These are phyloP conservation scores for Phialemoniopsis sp. DNA, from an alignment of 2,329 filamentous ascomycete genomes.

Conservation along the genomic window DNA sequence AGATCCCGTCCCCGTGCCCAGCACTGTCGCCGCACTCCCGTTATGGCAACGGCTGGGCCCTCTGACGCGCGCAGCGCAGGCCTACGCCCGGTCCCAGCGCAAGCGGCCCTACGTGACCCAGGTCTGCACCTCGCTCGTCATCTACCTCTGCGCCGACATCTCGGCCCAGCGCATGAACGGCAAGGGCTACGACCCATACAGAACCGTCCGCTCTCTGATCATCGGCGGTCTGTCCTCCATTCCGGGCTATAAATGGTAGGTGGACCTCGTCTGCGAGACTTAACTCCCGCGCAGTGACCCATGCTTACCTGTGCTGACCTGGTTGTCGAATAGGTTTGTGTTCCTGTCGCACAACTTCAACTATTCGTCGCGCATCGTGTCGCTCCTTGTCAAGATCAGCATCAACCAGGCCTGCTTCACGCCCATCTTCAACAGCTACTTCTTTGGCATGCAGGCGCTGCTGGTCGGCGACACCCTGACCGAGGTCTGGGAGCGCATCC, in stretches of 20 bases:
- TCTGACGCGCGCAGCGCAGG: constrained; percentile 45
- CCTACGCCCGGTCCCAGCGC: constrained; percentile 68
- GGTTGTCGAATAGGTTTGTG: constrained; percentile 56
- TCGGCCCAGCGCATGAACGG: constrained; percentile 67
- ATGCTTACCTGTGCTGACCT: neutral
- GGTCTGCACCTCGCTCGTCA: constrained; percentile 67
- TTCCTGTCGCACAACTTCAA: constrained; percentile 82
- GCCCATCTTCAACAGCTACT: constrained; percentile 78
- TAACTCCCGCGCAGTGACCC: neutral
- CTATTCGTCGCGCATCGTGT: constrained; percentile 67
- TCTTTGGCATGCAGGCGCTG: constrained; percentile 76
- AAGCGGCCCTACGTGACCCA: constrained; percentile 76
- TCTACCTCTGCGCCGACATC: constrained; percentile 76
- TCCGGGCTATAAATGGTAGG: constrained; percentile 78
- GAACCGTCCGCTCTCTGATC: constrained; percentile 67
- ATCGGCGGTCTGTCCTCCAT: constrained; percentile 73
- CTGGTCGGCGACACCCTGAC: constrained; percentile 62
- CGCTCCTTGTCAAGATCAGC: constrained; percentile 70
- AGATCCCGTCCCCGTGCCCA: constrained; percentile 36
- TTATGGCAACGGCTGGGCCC: constrained; percentile 57
- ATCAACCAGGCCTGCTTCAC: constrained; percentile 81
- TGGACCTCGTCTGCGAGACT: neutral
- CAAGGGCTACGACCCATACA: constrained; percentile 60
- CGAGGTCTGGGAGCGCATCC: constrained; percentile 67
- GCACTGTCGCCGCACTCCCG: constrained; percentile 34